Conservation (phyloP, 768 basidiomycete species). For the Phaffia australis region DNA sequence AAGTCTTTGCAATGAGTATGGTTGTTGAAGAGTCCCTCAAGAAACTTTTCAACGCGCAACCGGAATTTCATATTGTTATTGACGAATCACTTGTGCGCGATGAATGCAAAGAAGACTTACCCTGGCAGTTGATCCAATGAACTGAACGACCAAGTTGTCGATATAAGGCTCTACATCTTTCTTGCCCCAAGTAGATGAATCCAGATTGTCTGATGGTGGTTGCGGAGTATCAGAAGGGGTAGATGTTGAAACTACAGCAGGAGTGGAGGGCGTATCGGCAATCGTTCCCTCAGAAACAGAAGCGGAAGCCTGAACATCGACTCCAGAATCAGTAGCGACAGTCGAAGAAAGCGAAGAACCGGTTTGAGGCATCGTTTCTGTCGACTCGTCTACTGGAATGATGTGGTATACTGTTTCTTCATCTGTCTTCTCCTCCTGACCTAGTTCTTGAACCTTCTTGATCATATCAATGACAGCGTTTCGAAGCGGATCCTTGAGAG, state of each 20-base stretch:
- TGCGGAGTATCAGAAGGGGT: background rate
- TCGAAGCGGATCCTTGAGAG: slow-evolving; percentile 67
- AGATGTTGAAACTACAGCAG: slow-evolving; percentile 1
- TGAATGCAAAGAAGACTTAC: slow-evolving; percentile 41
- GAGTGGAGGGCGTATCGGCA: background rate
- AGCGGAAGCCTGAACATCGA: background rate
- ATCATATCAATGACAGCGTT: slow-evolving; percentile 62
- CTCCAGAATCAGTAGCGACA: background rate
- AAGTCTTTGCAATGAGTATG: slow-evolving; percentile 82
- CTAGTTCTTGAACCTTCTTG: slow-evolving; percentile 51
- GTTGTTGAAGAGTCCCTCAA: slow-evolving; percentile 91
- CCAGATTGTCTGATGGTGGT: background rate
- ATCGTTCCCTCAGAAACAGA: background rate
- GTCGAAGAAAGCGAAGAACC: background rate
- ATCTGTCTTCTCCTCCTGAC: slow-evolving; percentile 11
- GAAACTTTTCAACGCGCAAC: slow-evolving; percentile 51
- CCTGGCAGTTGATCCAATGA: slow-evolving; percentile 63
- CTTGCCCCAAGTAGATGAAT: background rate
- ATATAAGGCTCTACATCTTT: slow-evolving; percentile 15
- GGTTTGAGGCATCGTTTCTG: background rate
- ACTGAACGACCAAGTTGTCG: slow-evolving; percentile 65
- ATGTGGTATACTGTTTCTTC: slow-evolving; percentile 25
- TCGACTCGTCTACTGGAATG: slow-evolving; percentile 5
- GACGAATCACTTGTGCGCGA: background rate
- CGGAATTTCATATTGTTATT: background rate